A percentile compares a stretch with the other conserved stretches of the same genome.
These are phyloP conservation scores for Porogramme epimiltina DNA, from an alignment of 1,284 basidiomycete species.

Conservation along the genomic window DNA sequence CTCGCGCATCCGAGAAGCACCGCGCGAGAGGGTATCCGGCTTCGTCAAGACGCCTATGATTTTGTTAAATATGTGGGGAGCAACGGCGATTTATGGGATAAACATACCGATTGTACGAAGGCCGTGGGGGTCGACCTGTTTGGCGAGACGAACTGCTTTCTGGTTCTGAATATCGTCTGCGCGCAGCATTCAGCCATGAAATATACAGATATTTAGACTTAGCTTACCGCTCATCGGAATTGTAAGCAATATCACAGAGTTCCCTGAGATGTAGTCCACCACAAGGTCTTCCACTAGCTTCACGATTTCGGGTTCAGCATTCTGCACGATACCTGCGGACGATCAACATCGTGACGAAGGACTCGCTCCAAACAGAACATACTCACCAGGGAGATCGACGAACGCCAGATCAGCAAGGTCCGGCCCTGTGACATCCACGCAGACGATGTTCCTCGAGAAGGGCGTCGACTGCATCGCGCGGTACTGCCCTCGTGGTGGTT, in stretches of 20 bases:
- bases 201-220: background rate
- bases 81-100: background rate
- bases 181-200: background rate
- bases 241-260: conserved; percentile 54
- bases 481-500: no score
- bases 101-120: conserved; percentile 59
- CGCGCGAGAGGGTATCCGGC: conserved; percentile 52
- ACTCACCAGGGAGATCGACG: conserved; percentile 45
- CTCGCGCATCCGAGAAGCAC: conserved; percentile 42
- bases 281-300: conserved; percentile 49
- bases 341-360: no score
- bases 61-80: conserved; percentile 31
- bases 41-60: conserved; percentile 58
- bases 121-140: conserved; percentile 50
- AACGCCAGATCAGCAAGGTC: conserved; percentile 45
- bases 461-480: background rate
- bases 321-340: conserved; percentile 48
- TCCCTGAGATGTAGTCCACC: conserved; percentile 42
- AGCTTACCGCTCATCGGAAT: conserved; percentile 61
- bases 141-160: conserved; percentile 54
- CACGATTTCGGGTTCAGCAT: conserved; percentile 45
- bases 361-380: no score
- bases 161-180: conserved; percentile 68
- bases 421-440: conserved; percentile 45
- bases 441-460: conserved; percentile 48